Evolutionary conservation across 441 rosid genomes (phyloP).

Genomic region (Croton laevigatus): DNA sequence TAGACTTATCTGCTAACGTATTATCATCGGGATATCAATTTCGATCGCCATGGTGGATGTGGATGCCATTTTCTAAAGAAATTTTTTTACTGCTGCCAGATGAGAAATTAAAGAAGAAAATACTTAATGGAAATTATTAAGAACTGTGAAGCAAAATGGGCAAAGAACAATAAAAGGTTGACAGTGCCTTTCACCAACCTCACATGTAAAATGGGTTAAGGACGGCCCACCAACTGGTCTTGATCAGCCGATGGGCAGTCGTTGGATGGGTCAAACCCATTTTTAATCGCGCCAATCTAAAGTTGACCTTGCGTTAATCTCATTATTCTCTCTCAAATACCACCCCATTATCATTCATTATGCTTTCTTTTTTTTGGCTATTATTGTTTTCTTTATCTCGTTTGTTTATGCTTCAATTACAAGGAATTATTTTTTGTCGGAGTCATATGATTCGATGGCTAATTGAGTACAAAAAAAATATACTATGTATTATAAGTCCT

Average conservation of each 20-base stretch:
- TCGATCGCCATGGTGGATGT: too few relatives aligned
- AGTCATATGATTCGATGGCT: too few relatives aligned
- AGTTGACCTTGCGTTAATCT: slow-evolving; percentile 9
- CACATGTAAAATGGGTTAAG: slow-evolving; percentile 39
- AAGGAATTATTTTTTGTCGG: too few relatives aligned
- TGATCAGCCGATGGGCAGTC: slow-evolving; percentile 33
- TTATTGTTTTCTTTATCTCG: too few relatives aligned
- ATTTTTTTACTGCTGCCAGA: too few relatives aligned
- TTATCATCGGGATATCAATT: too few relatives aligned
- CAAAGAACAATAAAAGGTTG: slow-evolving; percentile 34
- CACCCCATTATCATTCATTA: slow-evolving; percentile 6
- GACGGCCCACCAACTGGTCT: slow-evolving; percentile 53
- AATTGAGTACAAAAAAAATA: too few relatives aligned
- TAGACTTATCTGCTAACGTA: too few relatives aligned
- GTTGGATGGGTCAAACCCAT: slow-evolving; percentile 25
- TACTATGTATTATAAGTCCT: too few relatives aligned
- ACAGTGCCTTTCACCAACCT: slow-evolving; percentile 51
- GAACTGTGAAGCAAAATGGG: slow-evolving; percentile 1
- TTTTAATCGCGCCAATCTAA: slow-evolving; percentile 14
- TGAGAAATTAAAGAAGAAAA: too few relatives aligned
- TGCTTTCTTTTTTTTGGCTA: not conserved
- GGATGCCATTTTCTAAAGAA: not conserved
- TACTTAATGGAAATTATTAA: slow-evolving; percentile 6
- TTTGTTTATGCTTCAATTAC: not conserved
- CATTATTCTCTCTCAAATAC: not conserved